phyloP scores from a whole-genome alignment of 2,329 filamentous ascomycete species.

The Thielaviopsis euricoi region DNA sequence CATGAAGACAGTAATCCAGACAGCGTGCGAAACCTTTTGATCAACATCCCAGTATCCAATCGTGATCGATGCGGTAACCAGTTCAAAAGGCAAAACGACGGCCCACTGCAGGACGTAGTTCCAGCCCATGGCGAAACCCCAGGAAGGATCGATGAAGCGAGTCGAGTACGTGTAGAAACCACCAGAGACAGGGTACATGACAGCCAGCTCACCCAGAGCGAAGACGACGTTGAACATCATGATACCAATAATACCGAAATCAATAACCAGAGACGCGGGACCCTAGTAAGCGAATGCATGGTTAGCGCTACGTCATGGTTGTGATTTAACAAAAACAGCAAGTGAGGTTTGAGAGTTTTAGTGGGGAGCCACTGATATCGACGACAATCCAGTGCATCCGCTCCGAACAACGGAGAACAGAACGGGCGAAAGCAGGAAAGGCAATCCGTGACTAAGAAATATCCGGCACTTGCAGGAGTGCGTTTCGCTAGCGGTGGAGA shows the following conservation, averaged over 20 bases:
- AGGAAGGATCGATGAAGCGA: slow-evolving; percentile 45
- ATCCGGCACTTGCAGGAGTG: slow-evolving; percentile 3
- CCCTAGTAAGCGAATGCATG: slow-evolving; percentile 15
- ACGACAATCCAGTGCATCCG: background rate
- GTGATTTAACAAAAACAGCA: background rate
- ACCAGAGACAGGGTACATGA: slow-evolving; percentile 45
- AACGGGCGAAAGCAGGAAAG: background rate
- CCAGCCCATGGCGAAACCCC: slow-evolving; percentile 39
- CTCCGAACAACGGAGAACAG: background rate
- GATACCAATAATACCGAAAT: slow-evolving; percentile 38
- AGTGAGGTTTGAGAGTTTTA: no score
- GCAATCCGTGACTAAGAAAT: background rate
- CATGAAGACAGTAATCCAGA: slow-evolving; percentile 39
- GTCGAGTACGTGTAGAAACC: slow-evolving; percentile 46
- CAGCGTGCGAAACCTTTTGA: slow-evolving; percentile 22
- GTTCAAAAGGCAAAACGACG: slow-evolving; percentile 31
- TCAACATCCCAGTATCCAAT: slow-evolving; percentile 33
- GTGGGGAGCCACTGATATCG: background rate
- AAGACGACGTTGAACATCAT: slow-evolving; percentile 47
- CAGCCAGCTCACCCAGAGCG: slow-evolving; percentile 43
- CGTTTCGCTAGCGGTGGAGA: background rate
- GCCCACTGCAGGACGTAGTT: slow-evolving; percentile 35
- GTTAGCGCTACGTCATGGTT: slow-evolving; percentile 1
- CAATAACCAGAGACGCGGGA: slow-evolving; percentile 28
- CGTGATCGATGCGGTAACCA: slow-evolving; percentile 34